These are phyloP conservation scores for Tetrahymena borealis DNA, from an alignment of 73 alveolate species.

Conservation along the genomic window DNA sequence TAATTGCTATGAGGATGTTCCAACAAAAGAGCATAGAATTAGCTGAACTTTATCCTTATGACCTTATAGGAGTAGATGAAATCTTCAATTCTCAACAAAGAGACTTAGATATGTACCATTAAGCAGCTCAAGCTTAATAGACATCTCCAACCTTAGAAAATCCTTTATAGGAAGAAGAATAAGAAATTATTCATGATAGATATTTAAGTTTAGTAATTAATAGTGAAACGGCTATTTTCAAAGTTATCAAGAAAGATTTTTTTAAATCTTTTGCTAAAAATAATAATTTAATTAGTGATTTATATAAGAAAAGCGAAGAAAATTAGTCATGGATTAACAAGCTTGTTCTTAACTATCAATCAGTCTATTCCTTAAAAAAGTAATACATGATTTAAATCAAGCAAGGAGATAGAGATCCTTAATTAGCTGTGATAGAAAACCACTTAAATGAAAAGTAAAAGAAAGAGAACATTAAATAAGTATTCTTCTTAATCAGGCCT, in stretches of 20 bases:
- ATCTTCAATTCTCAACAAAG: neutral
- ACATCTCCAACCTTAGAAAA: neutral
- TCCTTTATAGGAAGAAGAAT: neutral
- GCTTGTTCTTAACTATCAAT: neutral
- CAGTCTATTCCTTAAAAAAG: neutral
- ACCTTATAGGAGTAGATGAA: neutral
- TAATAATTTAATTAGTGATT: neutral
- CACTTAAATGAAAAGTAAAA: neutral
- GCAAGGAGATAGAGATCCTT: neutral
- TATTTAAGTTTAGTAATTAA: neutral
- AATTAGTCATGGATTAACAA: neutral
- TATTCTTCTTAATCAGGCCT: neutral
- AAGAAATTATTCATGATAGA: neutral
- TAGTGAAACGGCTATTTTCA: neutral
- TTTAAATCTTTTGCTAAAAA: neutral
- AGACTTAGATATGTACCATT: neutral
- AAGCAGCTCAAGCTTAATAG: neutral
- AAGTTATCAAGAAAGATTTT: neutral
- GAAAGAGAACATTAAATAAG: neutral
- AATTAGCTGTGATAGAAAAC: neutral
- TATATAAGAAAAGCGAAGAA: neutral
- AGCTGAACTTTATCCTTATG: neutral
- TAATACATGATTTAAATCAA: neutral
- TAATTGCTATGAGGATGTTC: neutral
- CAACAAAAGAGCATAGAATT: neutral